A percentile compares a stretch with the other conserved stretches of the same genome.
Evolutionary conservation across 2,329 filamentous ascomycete species (phyloP).

Genomic region (Aspergillus neoniger): DNA sequence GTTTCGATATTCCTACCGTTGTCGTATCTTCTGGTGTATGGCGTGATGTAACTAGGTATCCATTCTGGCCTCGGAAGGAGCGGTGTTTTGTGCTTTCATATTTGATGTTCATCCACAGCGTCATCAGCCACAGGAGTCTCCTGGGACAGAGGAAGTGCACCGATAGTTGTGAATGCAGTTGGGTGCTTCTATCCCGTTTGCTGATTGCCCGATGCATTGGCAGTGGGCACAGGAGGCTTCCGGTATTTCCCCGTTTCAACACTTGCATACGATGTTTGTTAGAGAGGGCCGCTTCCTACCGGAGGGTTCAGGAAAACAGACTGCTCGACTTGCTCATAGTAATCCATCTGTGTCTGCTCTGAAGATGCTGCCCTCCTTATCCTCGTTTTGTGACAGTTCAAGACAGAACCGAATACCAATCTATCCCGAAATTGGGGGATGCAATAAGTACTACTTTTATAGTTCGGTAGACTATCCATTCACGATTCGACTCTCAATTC

Average conservation of each 20-base stretch:
- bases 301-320: neutral
- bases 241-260: neutral
- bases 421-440: no score
- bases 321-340: neutral
- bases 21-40: constrained; percentile 20
- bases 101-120: neutral
- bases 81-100: constrained; percentile 23
- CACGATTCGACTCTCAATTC: no score
- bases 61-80: constrained; percentile 19
- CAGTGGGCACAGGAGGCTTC: neutral
- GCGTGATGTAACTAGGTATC: constrained; percentile 21
- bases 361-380: neutral
- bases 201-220: neutral
- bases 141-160: neutral
- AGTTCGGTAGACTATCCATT: no score
- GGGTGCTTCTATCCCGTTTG: neutral
- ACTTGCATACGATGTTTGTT: neutral
- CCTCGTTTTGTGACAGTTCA: no score
- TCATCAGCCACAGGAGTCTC: neutral
- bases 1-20: constrained; percentile 4
- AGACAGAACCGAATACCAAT: no score
- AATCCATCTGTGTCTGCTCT: neutral
- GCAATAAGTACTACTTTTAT: no score
- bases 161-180: neutral
- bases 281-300: neutral